Percentiles rank a stretch among this genome's conserved stretches.
Evolutionary conservation across 2,329 filamentous ascomycete species (phyloP).

Genomic region (Aspergillus persii): DNA sequence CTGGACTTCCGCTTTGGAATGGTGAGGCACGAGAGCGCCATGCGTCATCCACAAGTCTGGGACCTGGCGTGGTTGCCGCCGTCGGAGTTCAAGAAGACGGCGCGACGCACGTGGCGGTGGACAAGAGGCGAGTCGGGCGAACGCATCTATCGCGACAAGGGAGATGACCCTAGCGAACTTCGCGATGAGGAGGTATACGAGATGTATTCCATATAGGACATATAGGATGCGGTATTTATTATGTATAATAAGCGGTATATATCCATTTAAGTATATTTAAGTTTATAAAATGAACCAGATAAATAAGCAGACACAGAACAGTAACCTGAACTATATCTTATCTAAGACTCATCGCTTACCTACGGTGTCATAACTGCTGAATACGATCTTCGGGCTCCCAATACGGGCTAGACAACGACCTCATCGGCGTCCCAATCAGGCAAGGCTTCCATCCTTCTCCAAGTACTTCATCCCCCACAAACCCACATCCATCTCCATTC

Average conservation of each 20-base stretch:
- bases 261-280: no score
- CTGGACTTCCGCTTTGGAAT: slow-evolving; percentile 34
- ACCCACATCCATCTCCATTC: no score
- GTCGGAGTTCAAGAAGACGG: slow-evolving; percentile 9
- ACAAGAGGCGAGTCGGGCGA: not conserved
- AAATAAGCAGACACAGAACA: no score
- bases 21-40: slow-evolving; percentile 18
- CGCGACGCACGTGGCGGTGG: slow-evolving; percentile 3
- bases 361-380: no score
- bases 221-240: not conserved
- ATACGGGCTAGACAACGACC: not conserved
- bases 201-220: slow-evolving; percentile 16
- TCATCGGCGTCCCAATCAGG: not conserved
- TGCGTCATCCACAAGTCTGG: slow-evolving; percentile 28
- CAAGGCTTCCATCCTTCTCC: not conserved
- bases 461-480: no score
- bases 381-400: not conserved
- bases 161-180: not conserved
- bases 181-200: slow-evolving; percentile 14
- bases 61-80: slow-evolving; percentile 28
- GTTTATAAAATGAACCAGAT: no score
- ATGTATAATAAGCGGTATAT: not conserved
- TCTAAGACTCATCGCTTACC: no score
- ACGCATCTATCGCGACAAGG: no score
- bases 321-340: no score